Evolutionary conservation across 495 filamentous ascomycete species (phyloP).

Genomic region (Delitschia confertaspora): DNA sequence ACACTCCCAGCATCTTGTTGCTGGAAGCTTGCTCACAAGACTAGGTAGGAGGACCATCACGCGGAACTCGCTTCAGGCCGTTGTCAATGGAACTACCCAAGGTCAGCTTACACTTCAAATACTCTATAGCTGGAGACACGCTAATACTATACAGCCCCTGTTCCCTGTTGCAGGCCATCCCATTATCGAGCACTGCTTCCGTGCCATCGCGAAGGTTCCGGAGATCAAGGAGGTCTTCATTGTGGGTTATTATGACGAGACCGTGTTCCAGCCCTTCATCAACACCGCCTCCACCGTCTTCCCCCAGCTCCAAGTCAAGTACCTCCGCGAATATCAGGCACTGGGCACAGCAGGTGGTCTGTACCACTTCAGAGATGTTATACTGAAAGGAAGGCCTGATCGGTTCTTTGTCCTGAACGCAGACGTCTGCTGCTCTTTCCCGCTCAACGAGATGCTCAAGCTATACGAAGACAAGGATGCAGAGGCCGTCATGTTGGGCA

Average conservation of each 20-base stretch:
- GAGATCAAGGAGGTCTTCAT: constrained; percentile 93
- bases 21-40: constrained; percentile 21
- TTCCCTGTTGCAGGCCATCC: constrained; percentile 98
- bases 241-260: constrained; percentile 97
- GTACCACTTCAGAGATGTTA: constrained; percentile 99
- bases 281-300: constrained; percentile 78
- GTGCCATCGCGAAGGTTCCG: constrained; percentile 81
- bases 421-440: constrained; percentile 99
- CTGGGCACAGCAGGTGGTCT: constrained; percentile 92
- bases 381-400: constrained; percentile 90
- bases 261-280: constrained; percentile 95
- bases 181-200: constrained; percentile 95
- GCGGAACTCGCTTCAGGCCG: constrained; percentile 93
- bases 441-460: constrained; percentile 85
- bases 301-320: constrained; percentile 83
- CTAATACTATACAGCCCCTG: constrained; percentile 58
- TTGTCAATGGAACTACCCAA: constrained; percentile 96
- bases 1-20: constrained; percentile 15
- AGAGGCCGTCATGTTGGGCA: constrained; percentile 95
- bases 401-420: constrained; percentile 96
- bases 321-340: constrained; percentile 96
- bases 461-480: constrained; percentile 93
- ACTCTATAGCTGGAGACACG: neutral
- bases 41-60: constrained; percentile 84
- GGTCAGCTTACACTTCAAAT: constrained; percentile 42